Evolutionary conservation across 495 filamentous ascomycete genomes (phyloP).

Genomic region (Hyaloscypha variabilis): DNA sequence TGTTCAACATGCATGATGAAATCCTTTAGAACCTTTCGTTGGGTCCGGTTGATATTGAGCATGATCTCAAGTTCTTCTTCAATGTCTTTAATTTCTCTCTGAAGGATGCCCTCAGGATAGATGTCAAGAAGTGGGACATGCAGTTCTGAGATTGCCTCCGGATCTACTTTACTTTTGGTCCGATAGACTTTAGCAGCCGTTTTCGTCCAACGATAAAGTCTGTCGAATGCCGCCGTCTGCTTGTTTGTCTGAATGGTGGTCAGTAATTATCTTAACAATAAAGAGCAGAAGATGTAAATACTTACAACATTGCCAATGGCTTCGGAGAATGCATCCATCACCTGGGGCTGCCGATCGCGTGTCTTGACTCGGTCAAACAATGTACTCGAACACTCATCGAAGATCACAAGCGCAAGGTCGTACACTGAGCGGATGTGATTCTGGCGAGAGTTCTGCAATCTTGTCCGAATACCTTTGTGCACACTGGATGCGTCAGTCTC

Average conservation of each 20-base stretch:
- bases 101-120: constrained; percentile 63
- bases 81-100: constrained; percentile 71
- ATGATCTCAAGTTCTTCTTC: constrained; percentile 79
- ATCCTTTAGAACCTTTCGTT: constrained; percentile 58
- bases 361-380: constrained; percentile 64
- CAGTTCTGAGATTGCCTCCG: background rate
- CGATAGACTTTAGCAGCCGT: constrained; percentile 32
- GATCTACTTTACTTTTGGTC: constrained; percentile 18
- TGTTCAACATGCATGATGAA: constrained; percentile 44
- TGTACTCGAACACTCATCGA: constrained; percentile 62
- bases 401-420: constrained; percentile 67
- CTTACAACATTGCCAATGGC: constrained; percentile 37
- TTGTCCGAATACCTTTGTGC: constrained; percentile 55
- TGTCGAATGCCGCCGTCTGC: constrained; percentile 34
- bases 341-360: constrained; percentile 62
- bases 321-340: constrained; percentile 72
- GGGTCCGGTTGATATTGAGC: constrained; percentile 55
- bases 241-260: constrained; percentile 4
- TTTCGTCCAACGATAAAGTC: constrained; percentile 40
- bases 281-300: background rate
- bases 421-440: constrained; percentile 63
- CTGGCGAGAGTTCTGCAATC: constrained; percentile 28
- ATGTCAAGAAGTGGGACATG: constrained; percentile 57
- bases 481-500: constrained; percentile 65
- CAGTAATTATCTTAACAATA: background rate